Percentiles rank a stretch among this genome's conserved stretches.
Conservation (phyloP, 371 early-diverging fungal species). For the Syncephalis plumigaleata region DNA sequence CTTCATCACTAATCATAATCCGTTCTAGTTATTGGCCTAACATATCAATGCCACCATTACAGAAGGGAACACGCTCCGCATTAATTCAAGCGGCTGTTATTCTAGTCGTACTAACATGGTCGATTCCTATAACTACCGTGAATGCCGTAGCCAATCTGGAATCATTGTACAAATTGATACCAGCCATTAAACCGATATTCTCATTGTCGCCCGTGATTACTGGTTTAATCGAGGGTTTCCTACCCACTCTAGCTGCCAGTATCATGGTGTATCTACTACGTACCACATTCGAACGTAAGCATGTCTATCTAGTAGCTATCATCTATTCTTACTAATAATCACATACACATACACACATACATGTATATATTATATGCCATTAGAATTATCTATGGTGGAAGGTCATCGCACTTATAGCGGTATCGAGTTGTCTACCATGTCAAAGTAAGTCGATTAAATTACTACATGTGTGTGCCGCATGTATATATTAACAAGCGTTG, state of each 20-base stretch:
- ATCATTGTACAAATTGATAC: not conserved
- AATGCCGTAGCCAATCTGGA: not conserved
- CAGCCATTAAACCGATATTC: not conserved
- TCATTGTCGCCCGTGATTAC: not conserved
- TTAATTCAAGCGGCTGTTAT: not conserved
- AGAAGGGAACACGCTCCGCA: not conserved
- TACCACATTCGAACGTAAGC: not conserved
- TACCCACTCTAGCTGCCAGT: not conserved
- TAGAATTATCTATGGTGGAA: not conserved
- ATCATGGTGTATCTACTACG: not conserved
- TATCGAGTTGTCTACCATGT: not conserved
- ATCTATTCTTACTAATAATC: too few species aligned
- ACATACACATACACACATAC: too few species aligned
- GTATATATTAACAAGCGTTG: too few species aligned
- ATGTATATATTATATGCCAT: too few species aligned
- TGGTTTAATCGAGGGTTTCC: not conserved
- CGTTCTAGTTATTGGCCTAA: not conserved
- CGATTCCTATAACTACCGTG: not conserved
- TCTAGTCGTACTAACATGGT: not conserved
- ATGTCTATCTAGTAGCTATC: too few species aligned
- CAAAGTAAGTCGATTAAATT: not conserved
- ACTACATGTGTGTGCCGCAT: not conserved
- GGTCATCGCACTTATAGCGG: not conserved
- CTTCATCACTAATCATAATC: too few species aligned
- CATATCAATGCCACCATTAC: not conserved